Conservation (phyloP, 73 alveolate species). For the Paraurostyla sp. region DNA sequence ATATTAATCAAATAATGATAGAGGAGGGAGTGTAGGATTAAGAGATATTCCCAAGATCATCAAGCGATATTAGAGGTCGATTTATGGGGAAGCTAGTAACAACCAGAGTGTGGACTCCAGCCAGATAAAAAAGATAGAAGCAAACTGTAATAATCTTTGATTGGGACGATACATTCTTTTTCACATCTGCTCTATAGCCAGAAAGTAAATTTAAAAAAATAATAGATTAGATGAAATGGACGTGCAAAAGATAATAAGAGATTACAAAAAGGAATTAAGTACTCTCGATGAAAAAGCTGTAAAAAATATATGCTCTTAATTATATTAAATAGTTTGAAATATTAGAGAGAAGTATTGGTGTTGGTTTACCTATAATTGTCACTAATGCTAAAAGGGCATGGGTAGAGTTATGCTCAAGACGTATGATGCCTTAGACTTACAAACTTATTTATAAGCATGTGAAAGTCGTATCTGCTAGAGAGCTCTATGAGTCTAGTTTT, state of each 20-base stretch:
- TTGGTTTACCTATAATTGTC: not conserved
- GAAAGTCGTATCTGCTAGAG: slow-evolving; percentile 31
- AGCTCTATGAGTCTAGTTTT: not conserved
- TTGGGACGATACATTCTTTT: slow-evolving; percentile 52
- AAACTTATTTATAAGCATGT: not conserved
- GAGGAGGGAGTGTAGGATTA: too few species aligned
- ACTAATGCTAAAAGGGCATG: slow-evolving; percentile 38
- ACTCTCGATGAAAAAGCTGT: not conserved
- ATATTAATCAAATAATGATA: not conserved
- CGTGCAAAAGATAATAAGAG: not conserved
- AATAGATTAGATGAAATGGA: slow-evolving; percentile 23
- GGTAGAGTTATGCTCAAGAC: slow-evolving; percentile 8
- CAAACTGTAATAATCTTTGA: slow-evolving; percentile 19
- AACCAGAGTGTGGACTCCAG: not conserved
- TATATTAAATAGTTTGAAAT: not conserved
- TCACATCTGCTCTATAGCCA: slow-evolving; percentile 38
- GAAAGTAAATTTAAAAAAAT: not conserved
- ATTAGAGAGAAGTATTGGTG: not conserved
- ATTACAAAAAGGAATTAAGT: not conserved
- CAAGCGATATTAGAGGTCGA: not conserved
- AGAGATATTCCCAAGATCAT: not conserved
- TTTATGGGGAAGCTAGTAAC: not conserved
- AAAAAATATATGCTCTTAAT: not conserved
- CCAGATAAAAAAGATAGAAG: not conserved
- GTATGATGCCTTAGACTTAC: slow-evolving; percentile 24